These are phyloP conservation scores for Microbotryum saponariae DNA, from an alignment of 1,284 basidiomycete species.

Conservation along the genomic window DNA sequence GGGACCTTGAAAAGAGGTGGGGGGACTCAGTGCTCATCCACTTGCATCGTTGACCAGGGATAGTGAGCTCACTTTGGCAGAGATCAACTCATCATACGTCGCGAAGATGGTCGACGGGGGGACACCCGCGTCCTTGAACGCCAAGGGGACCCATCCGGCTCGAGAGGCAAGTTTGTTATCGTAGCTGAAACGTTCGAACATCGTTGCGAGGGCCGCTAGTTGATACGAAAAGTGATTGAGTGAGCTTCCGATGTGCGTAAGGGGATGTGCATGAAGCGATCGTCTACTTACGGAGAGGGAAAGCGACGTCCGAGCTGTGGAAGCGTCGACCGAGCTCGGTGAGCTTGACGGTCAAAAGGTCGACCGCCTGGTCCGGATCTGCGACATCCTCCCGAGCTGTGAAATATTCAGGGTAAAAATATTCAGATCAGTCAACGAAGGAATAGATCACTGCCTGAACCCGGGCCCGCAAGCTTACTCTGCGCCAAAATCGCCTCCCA, in stretches of 20 bases:
- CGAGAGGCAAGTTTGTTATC: conserved; percentile 53
- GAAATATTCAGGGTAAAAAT: conserved; percentile 27
- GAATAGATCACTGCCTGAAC: conserved; percentile 29
- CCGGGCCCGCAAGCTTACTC: conserved; percentile 47
- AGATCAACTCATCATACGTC: conserved; percentile 75
- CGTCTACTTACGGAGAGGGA: conserved; percentile 63
- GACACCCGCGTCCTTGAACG: conserved; percentile 67
- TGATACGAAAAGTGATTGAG: neutral
- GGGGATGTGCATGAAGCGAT: neutral
- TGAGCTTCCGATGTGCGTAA: neutral
- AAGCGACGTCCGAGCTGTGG: conserved; percentile 83
- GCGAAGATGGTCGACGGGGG: conserved; percentile 73
- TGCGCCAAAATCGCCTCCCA: conserved; percentile 82
- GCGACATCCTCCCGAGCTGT: conserved; percentile 39
- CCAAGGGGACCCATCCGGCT: conserved; percentile 68
- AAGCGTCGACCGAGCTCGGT: conserved; percentile 70
- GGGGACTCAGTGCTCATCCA: neutral
- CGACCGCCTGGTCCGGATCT: conserved; percentile 52
- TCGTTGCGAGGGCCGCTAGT: conserved; percentile 58
- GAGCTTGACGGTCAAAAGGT: conserved; percentile 57
- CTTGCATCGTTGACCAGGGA: neutral
- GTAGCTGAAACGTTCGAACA: conserved; percentile 61
- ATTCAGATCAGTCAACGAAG: conserved; percentile 30
- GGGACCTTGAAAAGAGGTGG: conserved; percentile 52
- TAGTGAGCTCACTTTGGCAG: conserved; percentile 58